Percentiles rank a stretch among this genome's conserved stretches.
These are phyloP conservation scores for Vitis hybrid DNA, from an alignment of 177 flowering plant species.

Conservation along the genomic window DNA sequence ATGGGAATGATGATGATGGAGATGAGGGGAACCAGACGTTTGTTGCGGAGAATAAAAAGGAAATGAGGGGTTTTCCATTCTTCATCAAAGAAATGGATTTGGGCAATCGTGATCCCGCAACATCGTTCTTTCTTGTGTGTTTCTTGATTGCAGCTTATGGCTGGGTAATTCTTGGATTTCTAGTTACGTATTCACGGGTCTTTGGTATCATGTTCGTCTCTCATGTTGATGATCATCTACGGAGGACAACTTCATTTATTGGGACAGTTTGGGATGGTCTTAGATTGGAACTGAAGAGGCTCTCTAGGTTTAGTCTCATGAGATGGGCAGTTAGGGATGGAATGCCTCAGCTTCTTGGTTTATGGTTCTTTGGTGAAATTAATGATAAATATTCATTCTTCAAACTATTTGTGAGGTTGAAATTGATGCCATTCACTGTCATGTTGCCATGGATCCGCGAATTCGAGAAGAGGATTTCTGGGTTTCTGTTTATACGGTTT, in stretches of 20 bases:
- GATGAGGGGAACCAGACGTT: slow-evolving; percentile 8
- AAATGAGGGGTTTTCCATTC: slow-evolving; percentile 36
- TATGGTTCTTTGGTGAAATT: slow-evolving; percentile 84
- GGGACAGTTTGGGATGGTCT: slow-evolving; percentile 62
- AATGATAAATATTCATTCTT: slow-evolving; percentile 83
- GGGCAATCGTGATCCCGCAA: slow-evolving; percentile 60
- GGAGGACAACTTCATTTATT: slow-evolving; percentile 42
- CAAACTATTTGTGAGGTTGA: slow-evolving; percentile 78
- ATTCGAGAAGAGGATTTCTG: slow-evolving; percentile 57
- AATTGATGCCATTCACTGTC: slow-evolving; percentile 86
- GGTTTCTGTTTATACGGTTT: slow-evolving; percentile 72
- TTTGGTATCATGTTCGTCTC: slow-evolving; percentile 65
- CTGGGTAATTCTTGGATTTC: slow-evolving; percentile 81
- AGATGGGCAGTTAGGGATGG: slow-evolving; percentile 95
- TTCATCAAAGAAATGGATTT: slow-evolving; percentile 59
- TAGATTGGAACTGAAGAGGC: slow-evolving; percentile 61
- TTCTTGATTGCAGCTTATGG: slow-evolving; percentile 74
- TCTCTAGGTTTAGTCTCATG: slow-evolving; percentile 78
- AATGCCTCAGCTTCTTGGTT: slow-evolving; percentile 74
- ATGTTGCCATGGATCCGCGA: slow-evolving; percentile 65
- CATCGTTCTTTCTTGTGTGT: slow-evolving; percentile 66
- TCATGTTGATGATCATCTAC: slow-evolving; percentile 59
- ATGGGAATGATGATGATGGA: slow-evolving; percentile 15
- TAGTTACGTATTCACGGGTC: slow-evolving; percentile 73
- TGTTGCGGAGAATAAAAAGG: background rate